These are phyloP conservation scores for Lanzia echinophila DNA, from an alignment of 2,329 filamentous ascomycete genomes.

Conservation along the genomic window DNA sequence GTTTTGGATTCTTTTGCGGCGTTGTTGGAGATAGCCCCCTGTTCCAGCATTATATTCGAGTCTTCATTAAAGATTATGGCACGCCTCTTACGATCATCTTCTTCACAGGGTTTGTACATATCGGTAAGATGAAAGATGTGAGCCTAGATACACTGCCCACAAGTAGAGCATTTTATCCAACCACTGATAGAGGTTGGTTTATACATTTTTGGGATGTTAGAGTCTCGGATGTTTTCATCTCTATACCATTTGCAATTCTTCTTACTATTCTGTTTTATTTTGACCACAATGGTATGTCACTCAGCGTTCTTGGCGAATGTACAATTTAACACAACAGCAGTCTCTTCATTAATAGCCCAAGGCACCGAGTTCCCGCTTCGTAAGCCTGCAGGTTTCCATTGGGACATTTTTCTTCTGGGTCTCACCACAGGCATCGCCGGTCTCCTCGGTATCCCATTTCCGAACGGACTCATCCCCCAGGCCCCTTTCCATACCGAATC, in stretches of 20 bases:
- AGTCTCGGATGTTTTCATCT: constrained; percentile 69
- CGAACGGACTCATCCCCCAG: constrained; percentile 78
- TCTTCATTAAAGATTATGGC: constrained; percentile 86
- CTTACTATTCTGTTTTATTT: constrained; percentile 85
- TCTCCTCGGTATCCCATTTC: constrained; percentile 70
- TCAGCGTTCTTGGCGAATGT: not conserved
- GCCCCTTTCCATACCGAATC: constrained; percentile 76
- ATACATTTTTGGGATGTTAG: constrained; percentile 74
- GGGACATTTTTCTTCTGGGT: constrained; percentile 76
- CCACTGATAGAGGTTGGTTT: constrained; percentile 65
- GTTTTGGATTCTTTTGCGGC: constrained; percentile 67
- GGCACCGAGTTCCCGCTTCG: constrained; percentile 75
- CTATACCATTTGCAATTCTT: constrained; percentile 78
- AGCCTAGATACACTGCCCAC: constrained; percentile 67
- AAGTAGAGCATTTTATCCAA: constrained; percentile 72
- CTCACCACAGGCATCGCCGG: constrained; percentile 71
- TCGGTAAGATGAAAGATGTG: constrained; percentile 72
- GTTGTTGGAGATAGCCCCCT: constrained; percentile 63
- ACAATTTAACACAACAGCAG: constrained; percentile 35
- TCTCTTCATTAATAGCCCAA: constrained; percentile 76
- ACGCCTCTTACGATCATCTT: constrained; percentile 78
- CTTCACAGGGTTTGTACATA: constrained; percentile 83
- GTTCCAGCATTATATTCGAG: constrained; percentile 67
- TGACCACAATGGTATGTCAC: constrained; percentile 67
- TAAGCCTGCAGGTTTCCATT: constrained; percentile 79